A percentile compares a stretch with the other conserved stretches of the same genome.
Evolutionary conservation across 345 rosid genomes (phyloP).

Genomic region (Iberis pinnata): DNA sequence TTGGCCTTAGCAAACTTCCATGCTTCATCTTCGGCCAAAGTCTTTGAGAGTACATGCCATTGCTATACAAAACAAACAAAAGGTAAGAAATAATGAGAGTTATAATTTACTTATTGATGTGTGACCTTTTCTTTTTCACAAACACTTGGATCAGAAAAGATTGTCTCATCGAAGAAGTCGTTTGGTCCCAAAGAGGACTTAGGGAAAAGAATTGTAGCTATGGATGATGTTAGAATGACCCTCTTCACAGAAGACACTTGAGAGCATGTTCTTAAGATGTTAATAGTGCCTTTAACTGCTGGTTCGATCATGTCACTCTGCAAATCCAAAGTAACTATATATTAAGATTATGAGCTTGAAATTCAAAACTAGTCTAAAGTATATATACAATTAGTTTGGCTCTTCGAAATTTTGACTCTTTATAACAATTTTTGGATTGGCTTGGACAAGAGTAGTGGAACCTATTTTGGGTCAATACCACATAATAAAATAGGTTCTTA

Average conservation of each 20-base stretch:
- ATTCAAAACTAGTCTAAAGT: no score
- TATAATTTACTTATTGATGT: background rate
- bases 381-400: no score
- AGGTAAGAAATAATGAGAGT: background rate
- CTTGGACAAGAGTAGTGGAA: no score
- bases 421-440: no score
- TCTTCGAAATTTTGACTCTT: no score
- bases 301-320: constrained; percentile 38
- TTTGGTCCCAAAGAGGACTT: constrained; percentile 26
- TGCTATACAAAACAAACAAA: constrained; percentile 23
- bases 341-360: background rate
- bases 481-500: no score
- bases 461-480: no score
- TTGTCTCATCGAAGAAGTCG: constrained; percentile 36
- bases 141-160: constrained; percentile 36
- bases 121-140: constrained; percentile 27
- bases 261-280: constrained; percentile 41
- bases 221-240: constrained; percentile 46
- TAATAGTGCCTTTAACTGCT: constrained; percentile 48
- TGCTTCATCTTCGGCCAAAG: constrained; percentile 5
- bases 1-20: background rate
- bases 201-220: constrained; percentile 25
- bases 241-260: constrained; percentile 40
- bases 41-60: constrained; percentile 37
- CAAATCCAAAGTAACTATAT: background rate